Evolutionary conservation across 768 basidiomycete species (phyloP).

Genomic region (Mycena rosella): DNA sequence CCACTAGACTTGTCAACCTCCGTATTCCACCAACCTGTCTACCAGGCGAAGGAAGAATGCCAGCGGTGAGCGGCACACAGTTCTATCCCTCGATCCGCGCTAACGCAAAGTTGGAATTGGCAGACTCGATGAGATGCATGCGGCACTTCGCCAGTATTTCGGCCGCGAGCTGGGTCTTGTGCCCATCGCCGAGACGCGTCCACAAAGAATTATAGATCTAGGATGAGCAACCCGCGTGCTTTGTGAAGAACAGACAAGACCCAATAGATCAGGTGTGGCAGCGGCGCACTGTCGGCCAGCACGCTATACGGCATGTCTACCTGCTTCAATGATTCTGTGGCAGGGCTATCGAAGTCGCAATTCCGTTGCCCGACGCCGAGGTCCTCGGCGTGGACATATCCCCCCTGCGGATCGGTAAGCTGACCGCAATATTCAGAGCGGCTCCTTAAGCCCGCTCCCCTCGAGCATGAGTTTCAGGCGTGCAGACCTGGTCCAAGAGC

Average conservation of each 20-base stretch:
- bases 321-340: background rate
- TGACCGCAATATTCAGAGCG: no score
- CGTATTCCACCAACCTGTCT: no score
- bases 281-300: background rate
- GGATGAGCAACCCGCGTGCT: no score
- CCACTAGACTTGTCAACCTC: no score
- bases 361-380: background rate
- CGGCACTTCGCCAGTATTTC: background rate
- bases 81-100: no score
- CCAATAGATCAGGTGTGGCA: slow-evolving; percentile 1
- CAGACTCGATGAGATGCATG: slow-evolving; percentile 9
- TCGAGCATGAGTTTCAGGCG: slow-evolving; percentile 3
- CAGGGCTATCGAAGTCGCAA: slow-evolving; percentile 5
- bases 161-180: background rate
- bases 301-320: background rate
- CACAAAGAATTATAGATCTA: slow-evolving; percentile 9
- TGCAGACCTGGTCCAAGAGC: background rate
- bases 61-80: no score
- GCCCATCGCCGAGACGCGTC: background rate
- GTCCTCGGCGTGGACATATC: slow-evolving; percentile 5
- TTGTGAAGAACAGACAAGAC: background rate
- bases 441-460: background rate
- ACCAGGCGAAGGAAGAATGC: no score
- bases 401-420: slow-evolving; percentile 7
- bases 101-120: no score